These are phyloP conservation scores for Aspergillus thermomutatus DNA, from an alignment of 2,329 filamentous ascomycete genomes.

Conservation along the genomic window DNA sequence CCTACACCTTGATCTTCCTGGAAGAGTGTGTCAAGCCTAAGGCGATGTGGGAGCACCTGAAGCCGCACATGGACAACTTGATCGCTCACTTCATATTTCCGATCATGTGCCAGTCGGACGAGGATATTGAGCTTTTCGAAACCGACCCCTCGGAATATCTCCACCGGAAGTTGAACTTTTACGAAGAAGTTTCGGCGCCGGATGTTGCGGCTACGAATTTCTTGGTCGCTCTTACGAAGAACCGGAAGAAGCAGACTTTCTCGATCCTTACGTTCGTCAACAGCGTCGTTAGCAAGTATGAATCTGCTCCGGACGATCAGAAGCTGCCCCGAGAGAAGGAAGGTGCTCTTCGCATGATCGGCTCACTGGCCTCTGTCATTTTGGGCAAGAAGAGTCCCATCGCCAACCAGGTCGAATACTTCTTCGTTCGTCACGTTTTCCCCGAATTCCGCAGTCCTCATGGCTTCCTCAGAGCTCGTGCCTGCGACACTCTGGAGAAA, in stretches of 20 bases:
- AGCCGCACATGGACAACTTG: constrained; percentile 87
- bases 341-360: constrained; percentile 94
- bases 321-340: constrained; percentile 97
- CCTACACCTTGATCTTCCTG: constrained; percentile 89
- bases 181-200: constrained; percentile 91
- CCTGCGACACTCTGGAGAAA: constrained; percentile 96
- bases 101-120: constrained; percentile 84
- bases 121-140: constrained; percentile 91
- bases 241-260: constrained; percentile 91
- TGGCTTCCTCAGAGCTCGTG: constrained; percentile 88
- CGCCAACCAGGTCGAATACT: constrained; percentile 95
- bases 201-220: constrained; percentile 97
- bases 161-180: constrained; percentile 95
- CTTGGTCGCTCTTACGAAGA: constrained; percentile 89
- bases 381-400: constrained; percentile 98
- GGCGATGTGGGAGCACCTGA: constrained; percentile 91
- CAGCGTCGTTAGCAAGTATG: constrained; percentile 88
- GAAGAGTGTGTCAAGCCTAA: constrained; percentile 98
- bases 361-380: constrained; percentile 88
- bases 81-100: constrained; percentile 96
- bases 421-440: constrained; percentile 97
- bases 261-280: constrained; percentile 95
- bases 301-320: constrained; percentile 75
- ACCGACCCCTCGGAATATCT: constrained; percentile 95
- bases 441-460: constrained; percentile 92